Percentiles rank a stretch among this genome's conserved stretches.
phyloP scores from a whole-genome alignment of 352 stramenopile genomes.

The Phytophthora chlamydospora region DNA sequence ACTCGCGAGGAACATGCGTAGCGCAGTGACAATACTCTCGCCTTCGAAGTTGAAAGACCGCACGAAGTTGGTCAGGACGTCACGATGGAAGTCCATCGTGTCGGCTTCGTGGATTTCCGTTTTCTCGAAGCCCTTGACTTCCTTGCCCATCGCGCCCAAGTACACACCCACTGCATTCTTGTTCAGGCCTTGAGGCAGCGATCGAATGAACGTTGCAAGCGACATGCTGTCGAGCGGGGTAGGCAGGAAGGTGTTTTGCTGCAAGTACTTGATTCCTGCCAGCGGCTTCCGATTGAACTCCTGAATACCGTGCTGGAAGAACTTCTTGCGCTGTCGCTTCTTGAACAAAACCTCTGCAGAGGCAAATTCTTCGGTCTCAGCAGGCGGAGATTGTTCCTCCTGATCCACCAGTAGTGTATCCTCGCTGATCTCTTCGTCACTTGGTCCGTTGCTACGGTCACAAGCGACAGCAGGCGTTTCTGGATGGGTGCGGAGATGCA shows the following conservation, averaged over 20 bases:
- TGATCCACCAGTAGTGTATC: conserved; percentile 43
- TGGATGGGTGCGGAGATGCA: conserved; percentile 65
- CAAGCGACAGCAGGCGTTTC: conserved; percentile 19
- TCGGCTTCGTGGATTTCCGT: conserved; percentile 79
- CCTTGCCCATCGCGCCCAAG: conserved; percentile 86
- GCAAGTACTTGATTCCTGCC: conserved; percentile 88
- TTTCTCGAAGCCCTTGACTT: conserved; percentile 78
- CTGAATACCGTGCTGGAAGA: conserved; percentile 87
- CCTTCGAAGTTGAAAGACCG: conserved; percentile 83
- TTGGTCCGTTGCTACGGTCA: conserved; percentile 25
- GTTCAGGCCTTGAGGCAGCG: conserved; percentile 77
- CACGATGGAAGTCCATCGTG: conserved; percentile 84
- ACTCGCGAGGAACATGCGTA: conserved; percentile 86
- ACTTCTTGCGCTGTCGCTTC: conserved; percentile 79
- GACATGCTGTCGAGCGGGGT: conserved; percentile 74
- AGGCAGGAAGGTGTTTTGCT: conserved; percentile 80
- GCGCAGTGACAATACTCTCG: conserved; percentile 69
- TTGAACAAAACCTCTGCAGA: conserved; percentile 60
- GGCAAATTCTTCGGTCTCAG: conserved; percentile 35
- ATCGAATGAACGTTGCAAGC: conserved; percentile 89
- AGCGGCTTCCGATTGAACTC: conserved; percentile 96
- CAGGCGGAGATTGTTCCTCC: conserved; percentile 8
- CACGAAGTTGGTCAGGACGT: conserved; percentile 78
- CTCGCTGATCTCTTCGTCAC: conserved; percentile 36
- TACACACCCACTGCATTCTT: conserved; percentile 86